Evolutionary conservation across 768 basidiomycete species (phyloP), one percentile per base, ranked within the genome.

Genomic region (Boletus pseudopeckii): DNA sequence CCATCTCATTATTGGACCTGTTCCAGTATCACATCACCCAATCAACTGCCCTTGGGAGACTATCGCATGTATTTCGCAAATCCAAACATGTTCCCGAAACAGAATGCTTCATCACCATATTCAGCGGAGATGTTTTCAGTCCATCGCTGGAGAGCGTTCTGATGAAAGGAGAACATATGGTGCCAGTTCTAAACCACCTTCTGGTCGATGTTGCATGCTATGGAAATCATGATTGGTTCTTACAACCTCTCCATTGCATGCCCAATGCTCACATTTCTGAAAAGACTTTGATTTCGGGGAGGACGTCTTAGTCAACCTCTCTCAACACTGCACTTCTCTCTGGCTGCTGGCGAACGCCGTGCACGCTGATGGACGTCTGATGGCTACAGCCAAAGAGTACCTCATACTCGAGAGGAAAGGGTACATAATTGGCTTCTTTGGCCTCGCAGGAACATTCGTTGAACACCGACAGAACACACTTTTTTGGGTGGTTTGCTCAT

Each of bases 381-480:
- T 55, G 39, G 52, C 53, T 4, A 42, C 34, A 2, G 38, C 53
- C 48, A 49, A 55, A 50, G 57, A 52, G 6, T 32, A 55, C n/a
- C 43, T 46, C 32, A 46, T 52, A 4, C 44, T 56, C 18, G 50
- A 58, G 22, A 39, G 47, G 38, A 54, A 55, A 20, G 40, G 44
- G 20, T 43, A 54, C 47, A 11, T 15, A 36, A 54, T 52, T 20
- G 43, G 50, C 32, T 52, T 57, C 42, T 30, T 52, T 26, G 49
- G 59, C 14, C 46, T 52, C 37, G 34, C 51, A 56, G 55, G 53
- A 56, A 61, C 30, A 55, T 56, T 45, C 32, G 50, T 53, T 8
- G 36, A 48, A 37, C 34, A 11, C 24, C 8, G 17, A 11, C 30
- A 17, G 7, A 8, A 3, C 8, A 28, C 8, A 32, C 4, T 4